Percentiles rank a stretch among this genome's conserved stretches.
Conservation (phyloP, 768 basidiomycete genomes). For the Termitomyces sp. region DNA sequence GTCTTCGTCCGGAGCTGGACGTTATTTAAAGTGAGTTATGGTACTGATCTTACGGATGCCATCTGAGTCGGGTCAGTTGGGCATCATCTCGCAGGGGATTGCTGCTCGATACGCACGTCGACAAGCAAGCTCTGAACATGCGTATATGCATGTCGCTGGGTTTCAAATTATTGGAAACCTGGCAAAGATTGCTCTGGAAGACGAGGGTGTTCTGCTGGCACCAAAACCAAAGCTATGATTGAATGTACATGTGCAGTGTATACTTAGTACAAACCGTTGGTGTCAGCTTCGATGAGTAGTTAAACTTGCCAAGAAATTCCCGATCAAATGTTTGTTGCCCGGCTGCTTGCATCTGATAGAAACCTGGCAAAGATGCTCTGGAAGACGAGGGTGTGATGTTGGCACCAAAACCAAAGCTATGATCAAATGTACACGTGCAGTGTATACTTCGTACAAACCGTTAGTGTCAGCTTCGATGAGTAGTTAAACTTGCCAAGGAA, state of each 20-base stretch:
- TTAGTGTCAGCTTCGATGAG: neutral
- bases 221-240: constrained; percentile 13
- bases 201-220: constrained; percentile 34
- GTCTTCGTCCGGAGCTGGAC: constrained; percentile 82
- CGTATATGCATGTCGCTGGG: constrained; percentile 34
- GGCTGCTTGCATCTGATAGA: neutral
- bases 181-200: constrained; percentile 55
- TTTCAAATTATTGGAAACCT: constrained; percentile 64
- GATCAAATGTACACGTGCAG: neutral
- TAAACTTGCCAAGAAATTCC: neutral
- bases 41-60: neutral
- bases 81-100: constrained; percentile 86
- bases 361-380: no score
- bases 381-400: no score
- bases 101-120: constrained; percentile 80
- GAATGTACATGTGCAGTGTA: neutral
- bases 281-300: neutral
- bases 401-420: no score
- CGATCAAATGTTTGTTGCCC: neutral
- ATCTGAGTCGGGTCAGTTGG: constrained; percentile 36
- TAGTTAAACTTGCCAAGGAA: neutral
- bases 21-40: constrained; percentile 61
- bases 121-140: constrained; percentile 85
- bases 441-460: no score
- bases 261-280: neutral